Conservation (phyloP, 331 rosid species). For the Erythrophleum ivorense region DNA sequence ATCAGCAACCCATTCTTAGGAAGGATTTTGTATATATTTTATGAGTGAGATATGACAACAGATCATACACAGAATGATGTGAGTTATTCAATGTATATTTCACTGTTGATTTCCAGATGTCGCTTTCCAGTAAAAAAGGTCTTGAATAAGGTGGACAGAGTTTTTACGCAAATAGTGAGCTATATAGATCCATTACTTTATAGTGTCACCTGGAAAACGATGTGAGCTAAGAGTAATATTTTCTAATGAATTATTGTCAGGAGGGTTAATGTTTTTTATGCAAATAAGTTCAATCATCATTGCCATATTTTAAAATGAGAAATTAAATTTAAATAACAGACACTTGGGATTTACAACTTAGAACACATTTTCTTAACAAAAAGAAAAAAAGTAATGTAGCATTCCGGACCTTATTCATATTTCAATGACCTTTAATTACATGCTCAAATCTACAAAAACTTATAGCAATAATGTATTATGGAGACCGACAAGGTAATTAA, state of each 20-base stretch:
- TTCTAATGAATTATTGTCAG: neutral
- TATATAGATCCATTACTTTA: neutral
- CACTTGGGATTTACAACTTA: too few relatives aligned
- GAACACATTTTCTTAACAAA: too few relatives aligned
- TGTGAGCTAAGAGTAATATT: neutral
- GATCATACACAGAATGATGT: neutral
- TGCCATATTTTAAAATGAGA: too few relatives aligned
- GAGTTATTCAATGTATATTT: conserved; percentile 2
- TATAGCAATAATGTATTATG: conserved; percentile 17
- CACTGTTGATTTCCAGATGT: conserved; percentile 10
- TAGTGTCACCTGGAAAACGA: conserved; percentile 16
- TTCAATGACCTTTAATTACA: neutral
- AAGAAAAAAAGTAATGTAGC: too few relatives aligned
- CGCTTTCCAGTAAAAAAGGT: conserved; percentile 30
- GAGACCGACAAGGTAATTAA: conserved; percentile 45
- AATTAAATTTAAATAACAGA: too few relatives aligned
- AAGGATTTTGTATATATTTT: conserved; percentile 1
- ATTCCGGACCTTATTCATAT: too few relatives aligned
- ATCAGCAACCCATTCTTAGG: neutral
- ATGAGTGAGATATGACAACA: conserved; percentile 4
- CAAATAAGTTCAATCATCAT: neutral
- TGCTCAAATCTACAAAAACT: neutral
- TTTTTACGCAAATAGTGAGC: conserved; percentile 13
- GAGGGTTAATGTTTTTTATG: neutral
- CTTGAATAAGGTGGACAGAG: conserved; percentile 1